phyloP scores from a whole-genome alignment of 805 yeast genomes.

The Vanderwaltozyma yarrowii region DNA sequence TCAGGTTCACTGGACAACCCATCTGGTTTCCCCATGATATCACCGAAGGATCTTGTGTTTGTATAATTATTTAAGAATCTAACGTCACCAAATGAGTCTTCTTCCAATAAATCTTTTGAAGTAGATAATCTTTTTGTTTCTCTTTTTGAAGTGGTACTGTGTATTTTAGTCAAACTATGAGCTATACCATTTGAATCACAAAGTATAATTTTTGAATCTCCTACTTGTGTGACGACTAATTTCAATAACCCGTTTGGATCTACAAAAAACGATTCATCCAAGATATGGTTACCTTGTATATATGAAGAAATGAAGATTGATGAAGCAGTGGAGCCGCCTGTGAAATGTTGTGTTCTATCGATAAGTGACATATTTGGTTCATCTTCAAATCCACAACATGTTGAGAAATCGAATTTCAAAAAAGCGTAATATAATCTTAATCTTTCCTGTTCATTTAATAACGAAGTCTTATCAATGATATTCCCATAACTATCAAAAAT shows the following conservation, averaged over 20 bases:
- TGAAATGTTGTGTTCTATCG: constrained; percentile 22
- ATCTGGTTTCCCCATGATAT: constrained; percentile 61
- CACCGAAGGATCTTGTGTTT: constrained; percentile 93
- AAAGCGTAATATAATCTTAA: constrained; percentile 21
- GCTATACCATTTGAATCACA: constrained; percentile 76
- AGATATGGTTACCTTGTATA: constrained; percentile 11
- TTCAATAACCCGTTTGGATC: constrained; percentile 56
- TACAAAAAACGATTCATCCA: constrained; percentile 31
- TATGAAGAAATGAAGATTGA: constrained; percentile 39
- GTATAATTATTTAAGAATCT: constrained; percentile 69
- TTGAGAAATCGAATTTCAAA: constrained; percentile 23
- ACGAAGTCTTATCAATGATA: constrained; percentile 26
- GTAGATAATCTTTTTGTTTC: constrained; percentile 66
- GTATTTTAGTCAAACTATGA: constrained; percentile 65
- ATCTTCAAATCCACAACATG: constrained; percentile 18
- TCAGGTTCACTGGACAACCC: constrained; percentile 95
- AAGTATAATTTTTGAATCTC: constrained; percentile 83
- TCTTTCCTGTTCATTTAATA: constrained; percentile 26
- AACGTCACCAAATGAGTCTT: constrained; percentile 90
- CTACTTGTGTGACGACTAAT: constrained; percentile 77
- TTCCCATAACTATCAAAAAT: constrained; percentile 30
- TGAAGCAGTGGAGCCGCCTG: constrained; percentile 67
- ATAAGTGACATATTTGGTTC: constrained; percentile 8
- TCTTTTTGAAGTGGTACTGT: constrained; percentile 76
- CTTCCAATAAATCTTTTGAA: constrained; percentile 35